Conservation (phyloP, 2,329 filamentous ascomycete species). For the Talaromyces sp. region DNA sequence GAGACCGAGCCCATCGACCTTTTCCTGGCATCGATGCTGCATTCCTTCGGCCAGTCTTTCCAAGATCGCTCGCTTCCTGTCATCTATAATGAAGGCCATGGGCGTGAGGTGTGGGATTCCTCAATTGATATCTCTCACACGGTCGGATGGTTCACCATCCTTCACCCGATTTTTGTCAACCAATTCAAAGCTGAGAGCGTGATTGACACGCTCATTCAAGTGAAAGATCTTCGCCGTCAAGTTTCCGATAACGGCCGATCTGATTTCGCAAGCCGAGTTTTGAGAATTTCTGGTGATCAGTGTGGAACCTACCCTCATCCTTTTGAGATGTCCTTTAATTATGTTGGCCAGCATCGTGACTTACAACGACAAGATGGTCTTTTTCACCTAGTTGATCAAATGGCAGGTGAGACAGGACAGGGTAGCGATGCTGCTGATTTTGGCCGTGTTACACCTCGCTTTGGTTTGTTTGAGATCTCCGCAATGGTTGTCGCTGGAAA, state of each 20-base stretch:
- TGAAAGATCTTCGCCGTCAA: constrained; percentile 43
- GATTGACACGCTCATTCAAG: constrained; percentile 35
- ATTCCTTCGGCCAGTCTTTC: constrained; percentile 51
- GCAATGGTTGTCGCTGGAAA: constrained; percentile 52
- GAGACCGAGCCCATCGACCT: constrained; percentile 42
- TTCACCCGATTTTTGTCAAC: constrained; percentile 48
- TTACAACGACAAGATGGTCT: constrained; percentile 50
- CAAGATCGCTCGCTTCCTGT: constrained; percentile 43
- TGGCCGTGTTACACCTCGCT: constrained; percentile 48
- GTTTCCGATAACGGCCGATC: constrained; percentile 43
- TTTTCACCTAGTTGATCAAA: constrained; percentile 47
- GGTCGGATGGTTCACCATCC: constrained; percentile 56
- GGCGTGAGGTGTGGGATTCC: constrained; percentile 49
- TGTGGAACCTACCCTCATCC: constrained; percentile 43
- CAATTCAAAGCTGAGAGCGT: constrained; percentile 29
- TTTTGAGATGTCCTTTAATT: constrained; percentile 49
- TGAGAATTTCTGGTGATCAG: constrained; percentile 33
- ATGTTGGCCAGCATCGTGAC: constrained; percentile 45
- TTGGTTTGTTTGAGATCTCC: constrained; percentile 57
- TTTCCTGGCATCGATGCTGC: constrained; percentile 40
- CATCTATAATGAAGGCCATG: constrained; percentile 54
- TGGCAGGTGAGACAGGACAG: constrained; percentile 50
- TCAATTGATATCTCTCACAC: constrained; percentile 53
- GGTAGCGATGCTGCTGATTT: constrained; percentile 51
- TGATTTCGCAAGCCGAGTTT: constrained; percentile 39